Percentiles rank a stretch among this genome's conserved stretches.
These are phyloP conservation scores for Salisapilia sapeloensis DNA, from an alignment of 352 stramenopile genomes.

Conservation along the genomic window DNA sequence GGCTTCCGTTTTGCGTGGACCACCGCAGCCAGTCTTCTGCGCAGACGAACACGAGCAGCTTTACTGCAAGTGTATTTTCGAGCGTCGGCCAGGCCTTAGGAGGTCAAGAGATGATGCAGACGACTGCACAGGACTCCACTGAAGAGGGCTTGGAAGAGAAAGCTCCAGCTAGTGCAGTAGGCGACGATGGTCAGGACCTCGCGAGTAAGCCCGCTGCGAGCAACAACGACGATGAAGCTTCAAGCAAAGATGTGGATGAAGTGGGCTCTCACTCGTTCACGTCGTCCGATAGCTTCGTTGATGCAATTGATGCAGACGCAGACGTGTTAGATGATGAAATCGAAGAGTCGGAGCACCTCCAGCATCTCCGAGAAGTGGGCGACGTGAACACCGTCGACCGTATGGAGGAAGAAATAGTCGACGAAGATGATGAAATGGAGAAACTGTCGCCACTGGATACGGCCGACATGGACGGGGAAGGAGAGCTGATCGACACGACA, in stretches of 20 bases:
- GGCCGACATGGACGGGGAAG: neutral
- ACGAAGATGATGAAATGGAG: slow-evolving; percentile 7
- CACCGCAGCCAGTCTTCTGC: slow-evolving; percentile 6
- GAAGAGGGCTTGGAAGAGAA: too few species aligned
- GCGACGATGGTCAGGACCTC: too few species aligned
- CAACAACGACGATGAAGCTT: slow-evolving; percentile 4
- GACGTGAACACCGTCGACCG: slow-evolving; percentile 35
- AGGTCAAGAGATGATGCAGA: too few species aligned
- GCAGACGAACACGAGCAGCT: slow-evolving; percentile 7
- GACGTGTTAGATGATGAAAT: slow-evolving; percentile 37
- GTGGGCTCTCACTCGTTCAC: slow-evolving; percentile 2
- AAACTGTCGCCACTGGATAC: too few species aligned
- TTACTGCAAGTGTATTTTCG: slow-evolving; percentile 15
- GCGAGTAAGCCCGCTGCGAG: too few species aligned
- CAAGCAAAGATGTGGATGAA: slow-evolving; percentile 1
- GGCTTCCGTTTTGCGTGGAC: slow-evolving; percentile 15
- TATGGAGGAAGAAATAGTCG: slow-evolving; percentile 9
- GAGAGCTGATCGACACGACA: slow-evolving; percentile 2
- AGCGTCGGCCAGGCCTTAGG: too few species aligned
- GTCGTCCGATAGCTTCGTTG: slow-evolving; percentile 13
- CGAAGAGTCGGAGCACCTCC: slow-evolving; percentile 63
- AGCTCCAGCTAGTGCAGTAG: too few species aligned
- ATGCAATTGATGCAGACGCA: slow-evolving; percentile 17
- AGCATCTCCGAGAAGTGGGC: slow-evolving; percentile 71
- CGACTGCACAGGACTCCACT: too few species aligned